Base-by-base conservation (phyloP, 345 rosid species). In the Psidium guajava region DNA sequence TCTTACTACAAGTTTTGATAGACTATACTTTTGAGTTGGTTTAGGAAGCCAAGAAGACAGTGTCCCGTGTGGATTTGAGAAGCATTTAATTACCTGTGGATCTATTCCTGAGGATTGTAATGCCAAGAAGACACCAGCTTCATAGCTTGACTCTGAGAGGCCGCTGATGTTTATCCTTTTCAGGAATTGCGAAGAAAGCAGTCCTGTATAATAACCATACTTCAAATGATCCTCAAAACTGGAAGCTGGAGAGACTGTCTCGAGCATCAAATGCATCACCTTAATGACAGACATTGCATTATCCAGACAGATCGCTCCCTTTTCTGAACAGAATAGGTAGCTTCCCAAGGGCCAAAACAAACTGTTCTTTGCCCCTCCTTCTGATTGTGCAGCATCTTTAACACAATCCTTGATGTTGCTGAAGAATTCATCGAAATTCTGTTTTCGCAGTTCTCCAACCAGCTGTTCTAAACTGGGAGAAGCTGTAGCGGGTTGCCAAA, bases 251-350 rank as follows among this genome's bases (percentile, higher is more conserved):
- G 90, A 85, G 28, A 88, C 87, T 1, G 82, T 83, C 36, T 54
- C 50, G 24, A 93, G 87, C 89, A 94, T 58, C 87, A 88, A 86
- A 85, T 91, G 84, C 97, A 96, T 90, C 93, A 93, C 88, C 88
- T 82, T 86, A 47, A 91, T 83, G 44, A 96, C 87, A 28, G 95
- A 92, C 7, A 28, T 77, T 6, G 93, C 91, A 57, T 93, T 93
- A n/a, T 95, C 97, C 56, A 94, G 64, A 42, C 98, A 96, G 20
- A 97, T 85, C 28, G 92, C 98, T 64, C 99, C 99, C 11, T 88
- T 90, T 81, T 91, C 92, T 18, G 97, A 92, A 69, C 95, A 94
- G 87, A 93, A 92, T 49, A 95, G 84, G 69, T 91, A 94, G 85
- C 90, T 94, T 77, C 98, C 98, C 54, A 93, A 93, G 21, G 99